Evolutionary conservation across 768 basidiomycete species (phyloP).

Genomic region (Pleurotus cornucopiae): DNA sequence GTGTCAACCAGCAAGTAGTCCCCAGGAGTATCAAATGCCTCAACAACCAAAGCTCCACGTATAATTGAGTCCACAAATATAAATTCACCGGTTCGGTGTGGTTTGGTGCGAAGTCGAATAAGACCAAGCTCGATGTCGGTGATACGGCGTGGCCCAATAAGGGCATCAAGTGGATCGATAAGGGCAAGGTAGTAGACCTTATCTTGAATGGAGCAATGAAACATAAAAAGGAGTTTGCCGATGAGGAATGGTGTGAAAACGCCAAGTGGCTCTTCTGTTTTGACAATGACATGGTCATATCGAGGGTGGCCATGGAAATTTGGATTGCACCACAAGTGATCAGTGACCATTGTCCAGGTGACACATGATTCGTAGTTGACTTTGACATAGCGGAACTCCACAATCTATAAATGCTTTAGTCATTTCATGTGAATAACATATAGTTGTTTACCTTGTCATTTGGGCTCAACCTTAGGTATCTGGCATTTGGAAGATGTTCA

Average conservation of each 20-base stretch:
- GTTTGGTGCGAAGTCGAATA: conserved; percentile 11
- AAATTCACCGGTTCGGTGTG: conserved; percentile 12
- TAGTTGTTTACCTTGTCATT: background rate
- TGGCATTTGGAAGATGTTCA: background rate
- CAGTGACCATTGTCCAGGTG: conserved; percentile 21
- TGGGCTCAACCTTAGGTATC: background rate
- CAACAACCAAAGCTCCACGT: conserved; percentile 20
- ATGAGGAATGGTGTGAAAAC: conserved; percentile 12
- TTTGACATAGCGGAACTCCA: background rate
- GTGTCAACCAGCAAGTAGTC: conserved; percentile 23
- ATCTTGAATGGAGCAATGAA: conserved; percentile 8
- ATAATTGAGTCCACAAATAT: conserved; percentile 24
- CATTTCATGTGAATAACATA: background rate
- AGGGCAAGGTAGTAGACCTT: conserved; percentile 14
- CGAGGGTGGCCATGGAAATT: conserved; percentile 19
- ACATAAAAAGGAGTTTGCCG: conserved; percentile 17
- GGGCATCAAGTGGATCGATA: conserved; percentile 17
- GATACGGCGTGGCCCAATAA: background rate
- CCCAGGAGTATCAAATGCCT: conserved; percentile 12
- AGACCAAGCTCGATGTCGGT: conserved; percentile 22
- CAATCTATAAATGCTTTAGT: background rate
- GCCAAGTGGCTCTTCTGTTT: conserved; percentile 9
- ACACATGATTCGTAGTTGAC: conserved; percentile 22
- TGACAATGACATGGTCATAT: conserved; percentile 24
- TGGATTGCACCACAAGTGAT: conserved; percentile 26